phyloP scores from a whole-genome alignment of 768 basidiomycete genomes.

The Phaeotremella fagi region DNA sequence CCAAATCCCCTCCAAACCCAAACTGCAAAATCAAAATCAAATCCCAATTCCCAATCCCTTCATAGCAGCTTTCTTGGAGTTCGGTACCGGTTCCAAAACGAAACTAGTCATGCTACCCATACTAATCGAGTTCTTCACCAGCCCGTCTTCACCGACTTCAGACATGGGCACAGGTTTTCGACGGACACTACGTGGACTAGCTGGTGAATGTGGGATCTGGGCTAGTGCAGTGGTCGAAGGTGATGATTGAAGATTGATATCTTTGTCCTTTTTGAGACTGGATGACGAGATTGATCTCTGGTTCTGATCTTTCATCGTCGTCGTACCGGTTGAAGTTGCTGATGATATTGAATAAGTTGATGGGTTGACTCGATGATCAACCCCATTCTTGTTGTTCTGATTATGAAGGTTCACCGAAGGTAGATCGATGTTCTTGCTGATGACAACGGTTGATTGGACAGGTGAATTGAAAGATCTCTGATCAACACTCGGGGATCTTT shows the following conservation, averaged over 20 bases:
- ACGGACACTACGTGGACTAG: constrained; percentile 19
- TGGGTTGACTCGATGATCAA: neutral
- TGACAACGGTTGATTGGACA: too few species aligned
- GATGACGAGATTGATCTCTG: neutral
- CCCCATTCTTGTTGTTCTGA: neutral
- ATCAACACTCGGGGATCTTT: neutral
- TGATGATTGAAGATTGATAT: neutral
- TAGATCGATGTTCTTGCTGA: neutral
- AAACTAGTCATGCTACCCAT: constrained; percentile 35
- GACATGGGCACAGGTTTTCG: constrained; percentile 36
- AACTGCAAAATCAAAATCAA: neutral
- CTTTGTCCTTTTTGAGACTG: neutral
- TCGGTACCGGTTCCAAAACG: constrained; percentile 34
- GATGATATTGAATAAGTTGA: neutral
- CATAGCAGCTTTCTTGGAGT: constrained; percentile 2
- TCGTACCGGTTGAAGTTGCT: neutral
- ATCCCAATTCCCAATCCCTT: neutral
- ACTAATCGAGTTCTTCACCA: constrained; percentile 18
- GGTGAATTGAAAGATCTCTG: neutral
- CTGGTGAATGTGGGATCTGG: constrained; percentile 8
- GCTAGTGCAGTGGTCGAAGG: neutral
- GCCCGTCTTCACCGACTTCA: neutral
- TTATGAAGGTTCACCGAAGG: neutral
- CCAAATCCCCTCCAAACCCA: neutral
- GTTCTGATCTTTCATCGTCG: too few species aligned